Evolutionary conservation across 805 yeast species (phyloP).

Genomic region (Naumovozyma castellii): DNA sequence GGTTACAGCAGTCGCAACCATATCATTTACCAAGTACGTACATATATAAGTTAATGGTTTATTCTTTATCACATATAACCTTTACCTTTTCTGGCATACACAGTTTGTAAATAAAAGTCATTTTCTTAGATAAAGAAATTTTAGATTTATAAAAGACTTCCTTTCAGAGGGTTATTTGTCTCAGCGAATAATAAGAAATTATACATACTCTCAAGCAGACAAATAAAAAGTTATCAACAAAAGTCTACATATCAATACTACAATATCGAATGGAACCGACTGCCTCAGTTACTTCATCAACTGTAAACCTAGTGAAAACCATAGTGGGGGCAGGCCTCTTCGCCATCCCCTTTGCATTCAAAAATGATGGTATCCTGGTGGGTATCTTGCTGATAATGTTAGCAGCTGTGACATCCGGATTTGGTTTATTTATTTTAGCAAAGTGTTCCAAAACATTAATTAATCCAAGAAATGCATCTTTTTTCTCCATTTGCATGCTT

Average conservation of each 20-base stretch:
- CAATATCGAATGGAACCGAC: slow-evolving; percentile 23
- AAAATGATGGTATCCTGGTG: slow-evolving; percentile 52
- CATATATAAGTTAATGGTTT: no score
- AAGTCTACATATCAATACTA: no score
- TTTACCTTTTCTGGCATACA: no score
- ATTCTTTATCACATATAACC: no score
- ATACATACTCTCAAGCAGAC: not conserved
- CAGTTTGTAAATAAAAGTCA: no score
- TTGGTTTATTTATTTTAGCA: slow-evolving; percentile 57
- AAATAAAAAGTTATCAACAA: no score
- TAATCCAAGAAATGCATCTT: slow-evolving; percentile 50
- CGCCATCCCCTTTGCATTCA: slow-evolving; percentile 63
- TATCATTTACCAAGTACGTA: no score
- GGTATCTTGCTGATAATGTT: slow-evolving; percentile 47
- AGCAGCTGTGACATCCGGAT: slow-evolving; percentile 59
- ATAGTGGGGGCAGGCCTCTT: slow-evolving; percentile 71
- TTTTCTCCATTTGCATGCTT: slow-evolving; percentile 59
- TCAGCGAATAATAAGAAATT: no score
- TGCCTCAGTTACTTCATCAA: slow-evolving; percentile 51
- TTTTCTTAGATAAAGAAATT: not conserved
- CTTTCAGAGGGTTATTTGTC: no score
- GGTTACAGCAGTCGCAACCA: no score
- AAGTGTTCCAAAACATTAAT: slow-evolving; percentile 48
- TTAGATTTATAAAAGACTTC: not conserved
- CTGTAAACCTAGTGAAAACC: slow-evolving; percentile 61